Evolutionary conservation across 352 stramenopile genomes (phyloP), one percentile per base, ranked within the genome.

Genomic region (Globisporangium lucens): DNA sequence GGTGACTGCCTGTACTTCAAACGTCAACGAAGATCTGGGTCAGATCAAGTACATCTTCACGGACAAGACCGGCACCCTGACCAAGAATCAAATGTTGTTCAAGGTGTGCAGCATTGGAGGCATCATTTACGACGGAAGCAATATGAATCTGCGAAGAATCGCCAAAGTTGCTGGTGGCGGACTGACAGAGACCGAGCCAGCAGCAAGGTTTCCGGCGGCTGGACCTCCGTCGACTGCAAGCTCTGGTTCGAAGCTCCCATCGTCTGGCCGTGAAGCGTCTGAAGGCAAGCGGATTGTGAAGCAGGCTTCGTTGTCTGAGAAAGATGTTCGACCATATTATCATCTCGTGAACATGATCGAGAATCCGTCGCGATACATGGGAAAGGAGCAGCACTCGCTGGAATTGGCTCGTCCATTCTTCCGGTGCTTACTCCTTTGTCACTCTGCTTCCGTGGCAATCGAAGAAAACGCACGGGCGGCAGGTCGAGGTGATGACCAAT

Each of bases 31-130:
- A 79, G 93, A 98, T 61, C 76, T 99, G 2, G 98, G 97, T 0
- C 93, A 99, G 80, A 98, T 99, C 69, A 94, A 98, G 67, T 99
- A 99, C 76, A 95, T 99, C 13, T 99, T 99, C 76, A 98, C 87
- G 20, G 98, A 99, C 74, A 99, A 99, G 75, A 99, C 98, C 1
- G 98, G 98, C 8, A 99, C 98, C 4, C 76, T 99, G 20, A 99
- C 98, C 2, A 97, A 97, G 61, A 99, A 99, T 71, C 90, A 99
- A 62, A 99, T 99, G 98, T 79, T 98, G 24, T 98, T 99, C 71
- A 96, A 97, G 67, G 82, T 94, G 10, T 98, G 94, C 68, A 93
- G 85, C 41, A 95, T 99, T 33, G 89, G 85, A 24, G 94, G 94
- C 13, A 83, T 94, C 33, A 92, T 97, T 53, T 99, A 96, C 59